phyloP scores from a whole-genome alignment of 1,284 basidiomycete genomes.

The Athelia psychrophila region DNA sequence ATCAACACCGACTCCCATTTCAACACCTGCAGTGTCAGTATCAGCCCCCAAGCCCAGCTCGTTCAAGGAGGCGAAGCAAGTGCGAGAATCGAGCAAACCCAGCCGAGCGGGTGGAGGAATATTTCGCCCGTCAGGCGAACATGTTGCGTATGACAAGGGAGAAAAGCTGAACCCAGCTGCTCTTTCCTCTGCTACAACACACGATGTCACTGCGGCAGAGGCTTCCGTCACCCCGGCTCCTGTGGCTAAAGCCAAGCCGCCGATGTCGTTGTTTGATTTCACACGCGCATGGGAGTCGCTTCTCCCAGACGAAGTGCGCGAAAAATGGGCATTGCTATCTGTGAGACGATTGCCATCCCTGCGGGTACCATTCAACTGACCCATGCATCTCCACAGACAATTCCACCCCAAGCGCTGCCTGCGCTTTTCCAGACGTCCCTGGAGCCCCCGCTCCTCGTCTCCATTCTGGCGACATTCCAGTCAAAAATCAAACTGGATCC shows the following conservation, averaged over 20 bases:
- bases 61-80: conserved; percentile 54
- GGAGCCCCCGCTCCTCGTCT: conserved; percentile 55
- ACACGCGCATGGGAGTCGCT: conserved; percentile 47
- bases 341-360: conserved; percentile 29
- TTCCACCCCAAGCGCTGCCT: conserved; percentile 53
- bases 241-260: conserved; percentile 17
- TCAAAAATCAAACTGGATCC: conserved; percentile 4
- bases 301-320: conserved; percentile 23
- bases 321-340: conserved; percentile 51
- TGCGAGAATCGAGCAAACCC: conserved; percentile 40
- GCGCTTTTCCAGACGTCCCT: conserved; percentile 62
- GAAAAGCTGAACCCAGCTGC: conserved; percentile 12
- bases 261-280: conserved; percentile 58
- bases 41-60: conserved; percentile 25
- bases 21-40: conserved; percentile 3
- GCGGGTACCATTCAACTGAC: conserved; percentile 1
- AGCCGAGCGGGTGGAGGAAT: conserved; percentile 57
- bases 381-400: conserved; percentile 32
- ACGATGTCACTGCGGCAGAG: conserved; percentile 5
- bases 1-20: too few species aligned
- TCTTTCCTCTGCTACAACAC: conserved; percentile 4
- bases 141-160: conserved; percentile 37
- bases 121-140: conserved; percentile 50
- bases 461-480: conserved; percentile 50
- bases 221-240: conserved; percentile 1